Percentiles rank a stretch among this genome's conserved stretches.
Conservation (phyloP, 306 rosid genomes). For the Vicia sativa region DNA sequence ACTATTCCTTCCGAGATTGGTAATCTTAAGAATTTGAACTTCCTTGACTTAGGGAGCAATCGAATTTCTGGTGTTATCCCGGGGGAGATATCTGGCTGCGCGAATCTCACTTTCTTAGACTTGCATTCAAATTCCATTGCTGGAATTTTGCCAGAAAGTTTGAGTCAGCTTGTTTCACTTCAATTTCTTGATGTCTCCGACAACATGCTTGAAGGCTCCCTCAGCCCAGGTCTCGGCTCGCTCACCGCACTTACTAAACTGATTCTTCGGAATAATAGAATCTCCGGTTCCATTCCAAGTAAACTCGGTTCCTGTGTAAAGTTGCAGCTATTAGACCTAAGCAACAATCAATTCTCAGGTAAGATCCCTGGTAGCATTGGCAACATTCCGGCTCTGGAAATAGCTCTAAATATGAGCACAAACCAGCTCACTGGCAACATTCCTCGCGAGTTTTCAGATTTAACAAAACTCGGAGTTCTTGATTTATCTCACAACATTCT, state of each 20-base stretch:
- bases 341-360: slow-evolving; percentile 63
- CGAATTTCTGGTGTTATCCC: slow-evolving; percentile 59
- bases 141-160: slow-evolving; percentile 61
- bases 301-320: slow-evolving; percentile 62
- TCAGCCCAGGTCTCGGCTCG: slow-evolving; percentile 59
- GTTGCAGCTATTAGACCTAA: slow-evolving; percentile 71
- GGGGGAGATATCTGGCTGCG: slow-evolving; percentile 66
- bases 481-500: slow-evolving; percentile 82
- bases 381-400: slow-evolving; percentile 73
- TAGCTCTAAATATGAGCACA: slow-evolving; percentile 78
- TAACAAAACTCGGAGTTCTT: slow-evolving; percentile 73
- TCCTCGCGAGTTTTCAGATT: slow-evolving; percentile 61
- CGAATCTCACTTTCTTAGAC: slow-evolving; percentile 78
- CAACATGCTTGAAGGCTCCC: slow-evolving; percentile 65
- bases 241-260: slow-evolving; percentile 71
- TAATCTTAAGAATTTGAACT: slow-evolving; percentile 58
- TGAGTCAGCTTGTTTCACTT: slow-evolving; percentile 56
- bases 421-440: slow-evolving; percentile 68
- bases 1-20: slow-evolving; percentile 70
- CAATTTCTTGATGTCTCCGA: slow-evolving; percentile 78
- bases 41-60: slow-evolving; percentile 72
- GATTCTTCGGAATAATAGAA: slow-evolving; percentile 58
- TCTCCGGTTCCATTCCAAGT: slow-evolving; percentile 69
- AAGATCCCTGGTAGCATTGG: slow-evolving; percentile 68
- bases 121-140: slow-evolving; percentile 69